These are phyloP conservation scores for Cruciata laevipes DNA, from an alignment of 257 asterid species.

Conservation along the genomic window DNA sequence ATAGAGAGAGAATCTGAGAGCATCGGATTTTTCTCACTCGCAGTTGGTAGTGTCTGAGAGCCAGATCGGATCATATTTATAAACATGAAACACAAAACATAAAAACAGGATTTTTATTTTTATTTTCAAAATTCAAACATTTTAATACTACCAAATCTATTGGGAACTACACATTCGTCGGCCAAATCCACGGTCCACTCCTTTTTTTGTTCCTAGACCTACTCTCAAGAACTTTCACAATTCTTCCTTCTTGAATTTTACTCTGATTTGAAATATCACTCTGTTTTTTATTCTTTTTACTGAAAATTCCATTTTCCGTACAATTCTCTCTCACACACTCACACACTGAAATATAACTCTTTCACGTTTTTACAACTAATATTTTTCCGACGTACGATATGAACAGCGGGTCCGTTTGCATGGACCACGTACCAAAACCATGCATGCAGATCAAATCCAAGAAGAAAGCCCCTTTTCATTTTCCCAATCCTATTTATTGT, in stretches of 20 bases:
- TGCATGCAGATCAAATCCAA: slow-evolving; percentile 1
- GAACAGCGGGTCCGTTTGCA: not conserved
- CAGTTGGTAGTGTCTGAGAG: slow-evolving; percentile 47
- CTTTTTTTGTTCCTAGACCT: slow-evolving; percentile 30
- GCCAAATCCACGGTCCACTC: slow-evolving; percentile 31
- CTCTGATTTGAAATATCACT: slow-evolving; percentile 1
- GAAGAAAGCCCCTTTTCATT: not conserved
- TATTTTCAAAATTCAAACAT: slow-evolving; percentile 16
- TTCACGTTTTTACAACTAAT: not conserved
- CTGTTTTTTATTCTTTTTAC: not conserved
- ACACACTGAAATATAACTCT: not conserved
- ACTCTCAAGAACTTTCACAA: slow-evolving; percentile 18
- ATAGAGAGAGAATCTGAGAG: slow-evolving; percentile 31
- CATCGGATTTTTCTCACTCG: slow-evolving; percentile 45
- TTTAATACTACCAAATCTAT: slow-evolving; percentile 47
- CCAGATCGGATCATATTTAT: slow-evolving; percentile 42
- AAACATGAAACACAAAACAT: not conserved
- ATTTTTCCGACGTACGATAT: not conserved
- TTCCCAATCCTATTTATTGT: not conserved
- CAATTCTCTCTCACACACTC: not conserved
- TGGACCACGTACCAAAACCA: slow-evolving; percentile 11
- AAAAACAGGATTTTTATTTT: not conserved
- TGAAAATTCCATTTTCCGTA: not conserved
- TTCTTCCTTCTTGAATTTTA: slow-evolving; percentile 9
- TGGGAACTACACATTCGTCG: slow-evolving; percentile 38